phyloP scores from a whole-genome alignment of 75 land plant species.

The Cupressus sempervirens region DNA sequence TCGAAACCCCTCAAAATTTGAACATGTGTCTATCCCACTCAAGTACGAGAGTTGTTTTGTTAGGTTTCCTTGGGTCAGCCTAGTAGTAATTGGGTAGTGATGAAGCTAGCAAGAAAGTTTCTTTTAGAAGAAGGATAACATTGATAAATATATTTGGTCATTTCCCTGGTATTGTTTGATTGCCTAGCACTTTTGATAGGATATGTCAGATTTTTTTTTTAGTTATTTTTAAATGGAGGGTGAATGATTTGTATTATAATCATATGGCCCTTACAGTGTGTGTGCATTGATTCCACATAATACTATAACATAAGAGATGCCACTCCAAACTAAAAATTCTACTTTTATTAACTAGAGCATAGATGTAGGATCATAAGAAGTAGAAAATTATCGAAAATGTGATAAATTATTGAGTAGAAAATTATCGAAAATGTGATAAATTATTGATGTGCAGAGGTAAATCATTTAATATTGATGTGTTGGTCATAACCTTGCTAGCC shows the following conservation, averaged over 20 bases:
- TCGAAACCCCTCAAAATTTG: neutral
- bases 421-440: too few species aligned
- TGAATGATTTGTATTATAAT: neutral
- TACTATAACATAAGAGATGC: neutral
- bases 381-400: too few species aligned
- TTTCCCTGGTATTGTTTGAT: neutral
- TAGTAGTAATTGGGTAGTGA: too few species aligned
- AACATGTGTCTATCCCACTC: neutral
- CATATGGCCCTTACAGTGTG: neutral
- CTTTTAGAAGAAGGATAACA: neutral
- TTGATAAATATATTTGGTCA: neutral
- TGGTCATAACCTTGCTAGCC: too few species aligned
- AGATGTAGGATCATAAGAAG: too few species aligned
- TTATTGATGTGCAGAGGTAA: too few species aligned
- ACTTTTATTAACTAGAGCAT: neutral
- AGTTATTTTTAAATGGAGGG: neutral
- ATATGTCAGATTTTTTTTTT: neutral
- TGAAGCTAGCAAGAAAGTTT: neutral
- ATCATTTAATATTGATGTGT: too few species aligned
- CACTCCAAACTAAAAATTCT: neutral
- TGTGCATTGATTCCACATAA: too few species aligned
- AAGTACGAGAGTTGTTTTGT: too few species aligned
- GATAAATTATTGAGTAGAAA: too few species aligned
- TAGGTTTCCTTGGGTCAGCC: too few species aligned
- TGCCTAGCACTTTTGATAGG: neutral